Base-by-base conservation (phyloP, 1,139 yeast genomes). In the Diutina catenulata region DNA sequence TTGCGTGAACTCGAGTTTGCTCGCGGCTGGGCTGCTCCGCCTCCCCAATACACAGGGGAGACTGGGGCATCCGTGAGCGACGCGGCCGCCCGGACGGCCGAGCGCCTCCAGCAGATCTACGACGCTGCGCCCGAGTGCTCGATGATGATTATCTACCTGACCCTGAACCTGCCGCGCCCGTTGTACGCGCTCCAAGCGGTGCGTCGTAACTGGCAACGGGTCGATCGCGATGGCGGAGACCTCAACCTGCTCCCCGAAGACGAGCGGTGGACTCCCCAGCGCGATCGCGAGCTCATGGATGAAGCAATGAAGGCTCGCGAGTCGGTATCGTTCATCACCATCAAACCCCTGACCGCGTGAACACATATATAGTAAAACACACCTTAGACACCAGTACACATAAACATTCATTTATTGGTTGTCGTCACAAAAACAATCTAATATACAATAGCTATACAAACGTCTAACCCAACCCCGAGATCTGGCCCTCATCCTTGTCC, bases 1-100 rank as follows among this genome's bases (percentile, higher is more conserved):
- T 52, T 84, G 35, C 64, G 75, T 38, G 91, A 80, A 42, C 53
- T 80, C 23, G 88, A 77, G 47, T 61, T 59, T 44, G 62, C 56
- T 19, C 49, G 45, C 10, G 52, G 58, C 5, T 57, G 64, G 61
- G 37, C 47, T 5, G 24, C 21, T 5, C 42, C 39, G 6, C 49
- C 51, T 5, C 31, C 31, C 7, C 37, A 35, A 14, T 47, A 38
- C 38, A 38, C 39, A 21, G 51, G 49, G 4, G 35, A 36, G 14
- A 31, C 45, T 3, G 37, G 37, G 16, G 28, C 24, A 3, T 32
- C 22, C 3, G 33, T 38, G 9, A 31, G 29, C 26, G 39, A 33
- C 25, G 37, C 20, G 25, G 28, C 19, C 36, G 40, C 27, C 28
- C 24, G 6, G 44, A 31, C 80, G 10, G 69, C 73, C 46, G 44